phyloP scores from a whole-genome alignment of 768 basidiomycete species.

The Hysterangium stoloniferum region DNA sequence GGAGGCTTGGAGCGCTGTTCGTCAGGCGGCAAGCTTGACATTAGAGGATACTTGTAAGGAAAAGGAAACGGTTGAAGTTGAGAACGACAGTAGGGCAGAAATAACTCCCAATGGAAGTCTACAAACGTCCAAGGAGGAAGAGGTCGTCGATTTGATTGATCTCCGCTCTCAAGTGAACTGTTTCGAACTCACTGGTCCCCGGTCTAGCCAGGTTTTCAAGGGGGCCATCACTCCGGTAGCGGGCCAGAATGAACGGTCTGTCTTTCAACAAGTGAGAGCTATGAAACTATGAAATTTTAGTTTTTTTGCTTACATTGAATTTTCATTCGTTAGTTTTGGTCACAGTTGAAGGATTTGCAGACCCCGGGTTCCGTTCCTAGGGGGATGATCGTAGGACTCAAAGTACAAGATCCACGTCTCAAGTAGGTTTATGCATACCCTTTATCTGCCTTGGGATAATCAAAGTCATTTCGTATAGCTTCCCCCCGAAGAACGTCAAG shows the following conservation, averaged over 20 bases:
- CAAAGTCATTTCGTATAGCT: conserved; percentile 37
- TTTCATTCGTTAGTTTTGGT: conserved; percentile 61
- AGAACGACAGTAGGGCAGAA: conserved; percentile 24
- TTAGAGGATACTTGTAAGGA: conserved; percentile 31
- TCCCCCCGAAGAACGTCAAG: conserved; percentile 75
- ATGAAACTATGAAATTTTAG: too few relatives aligned
- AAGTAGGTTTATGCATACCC: conserved; percentile 42
- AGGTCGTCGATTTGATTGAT: conserved; percentile 55
- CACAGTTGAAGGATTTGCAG: conserved; percentile 48
- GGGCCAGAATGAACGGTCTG: conserved; percentile 48
- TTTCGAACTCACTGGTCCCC: conserved; percentile 89
- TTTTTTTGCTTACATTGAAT: conserved; percentile 1
- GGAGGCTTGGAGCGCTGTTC: conserved; percentile 46
- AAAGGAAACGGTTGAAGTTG: conserved; percentile 16
- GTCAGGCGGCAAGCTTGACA: conserved; percentile 40
- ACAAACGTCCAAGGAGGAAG: not conserved
- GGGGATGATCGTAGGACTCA: conserved; percentile 72
- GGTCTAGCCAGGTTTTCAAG: conserved; percentile 56
- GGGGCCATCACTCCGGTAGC: conserved; percentile 30
- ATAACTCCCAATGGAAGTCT: conserved; percentile 2
- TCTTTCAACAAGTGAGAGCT: conserved; percentile 65
- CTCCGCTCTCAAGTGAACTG: conserved; percentile 62
- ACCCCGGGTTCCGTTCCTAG: conserved; percentile 60
- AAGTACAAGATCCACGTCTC: conserved; percentile 79
- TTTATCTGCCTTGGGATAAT: not conserved